Evolutionary conservation across 75 land plant species (phyloP), one percentile per base, ranked within the genome.

Genomic region (Pinus tabuliformis): DNA sequence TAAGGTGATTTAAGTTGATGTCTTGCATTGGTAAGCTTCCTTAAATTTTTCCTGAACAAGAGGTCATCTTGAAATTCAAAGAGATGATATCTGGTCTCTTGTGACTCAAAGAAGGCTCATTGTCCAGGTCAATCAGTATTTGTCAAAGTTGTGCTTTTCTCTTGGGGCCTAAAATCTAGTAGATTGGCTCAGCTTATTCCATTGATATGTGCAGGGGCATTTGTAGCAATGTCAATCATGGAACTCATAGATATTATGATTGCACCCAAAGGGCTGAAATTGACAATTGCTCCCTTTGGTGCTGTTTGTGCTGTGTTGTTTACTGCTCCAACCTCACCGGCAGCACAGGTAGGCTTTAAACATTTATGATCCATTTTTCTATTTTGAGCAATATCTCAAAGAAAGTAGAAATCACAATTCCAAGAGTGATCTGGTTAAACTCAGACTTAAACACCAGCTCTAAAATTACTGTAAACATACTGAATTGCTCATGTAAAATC

Each of bases 241-340:
- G 91, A 89, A 39, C 74, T 77, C 70, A 33, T 91, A 62, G 96
- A 93, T 75, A 91, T 89, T 81, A 33, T 89, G 73, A 57, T 86
- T 59, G 88, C 86, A 58, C 77, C 86, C 4, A 87, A 79, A 78
- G 96, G 96, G 21, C 20, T 93, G 62, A 78, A 84, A 8, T 82
- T 93, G 77, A 89, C 93, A 33, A 87, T 91, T 75, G 92, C 96
- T 4, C 96, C 96, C 12, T 78, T 91, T 42, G 96, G 96, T 13
- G 96, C 96, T 24, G 96, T 93, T 42, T 93, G 89, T 81, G 89
- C 91, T 13, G 91, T 93, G 33, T 78, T 93, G 17, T 93, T 91
- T 57, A 77, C 85, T 22, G 75, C 88, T 49, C 96, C 96, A 12
- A 75, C 85, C 9, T 65, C 96, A 30, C 96, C 96, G 20, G 90